These are phyloP conservation scores for Metschnikowia continentalis DNA, from an alignment of 805 yeast genomes.

Conservation along the genomic window DNA sequence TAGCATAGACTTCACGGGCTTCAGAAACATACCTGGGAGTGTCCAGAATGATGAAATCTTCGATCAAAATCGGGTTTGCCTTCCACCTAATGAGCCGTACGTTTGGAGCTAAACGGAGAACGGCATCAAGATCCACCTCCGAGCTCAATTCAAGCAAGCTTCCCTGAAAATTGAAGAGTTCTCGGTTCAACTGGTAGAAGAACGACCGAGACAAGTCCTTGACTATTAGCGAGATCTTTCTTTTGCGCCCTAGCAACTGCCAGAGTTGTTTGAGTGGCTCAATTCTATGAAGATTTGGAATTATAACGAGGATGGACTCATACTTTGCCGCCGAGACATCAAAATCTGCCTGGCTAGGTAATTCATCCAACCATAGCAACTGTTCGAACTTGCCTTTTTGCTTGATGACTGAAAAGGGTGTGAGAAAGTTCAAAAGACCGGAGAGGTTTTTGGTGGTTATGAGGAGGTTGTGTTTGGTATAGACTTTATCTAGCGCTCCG, in stretches of 20 bases:
- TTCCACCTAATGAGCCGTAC: constrained; percentile 47
- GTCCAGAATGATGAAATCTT: constrained; percentile 33
- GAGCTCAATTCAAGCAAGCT: constrained; percentile 15
- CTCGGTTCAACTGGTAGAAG: constrained; percentile 27
- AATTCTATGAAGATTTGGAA: constrained; percentile 6
- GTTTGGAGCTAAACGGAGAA: constrained; percentile 29
- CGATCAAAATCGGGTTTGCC: constrained; percentile 36
- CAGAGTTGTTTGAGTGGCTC: constrained; percentile 7
- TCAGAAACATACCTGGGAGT: background rate
- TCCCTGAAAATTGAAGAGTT: constrained; percentile 14
- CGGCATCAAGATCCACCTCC: constrained; percentile 6
- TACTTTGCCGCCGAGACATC: background rate
- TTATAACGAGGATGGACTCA: constrained; percentile 7
- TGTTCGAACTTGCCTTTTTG: constrained; percentile 42
- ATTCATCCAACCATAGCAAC: constrained; percentile 12
- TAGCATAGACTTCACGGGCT: constrained; percentile 7
- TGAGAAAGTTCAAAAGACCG: constrained; percentile 47
- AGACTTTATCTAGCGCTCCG: constrained; percentile 20
- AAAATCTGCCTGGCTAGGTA: constrained; percentile 3
- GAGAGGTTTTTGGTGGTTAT: constrained; percentile 47
- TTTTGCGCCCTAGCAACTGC: constrained; percentile 5
- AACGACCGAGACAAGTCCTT: constrained; percentile 34
- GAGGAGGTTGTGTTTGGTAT: constrained; percentile 22
- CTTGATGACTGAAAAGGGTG: constrained; percentile 53
- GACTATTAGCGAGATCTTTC: constrained; percentile 26